These are phyloP conservation scores for Lasiodiplodia gonubiensis DNA, from an alignment of 2,329 filamentous ascomycete genomes.

Conservation along the genomic window DNA sequence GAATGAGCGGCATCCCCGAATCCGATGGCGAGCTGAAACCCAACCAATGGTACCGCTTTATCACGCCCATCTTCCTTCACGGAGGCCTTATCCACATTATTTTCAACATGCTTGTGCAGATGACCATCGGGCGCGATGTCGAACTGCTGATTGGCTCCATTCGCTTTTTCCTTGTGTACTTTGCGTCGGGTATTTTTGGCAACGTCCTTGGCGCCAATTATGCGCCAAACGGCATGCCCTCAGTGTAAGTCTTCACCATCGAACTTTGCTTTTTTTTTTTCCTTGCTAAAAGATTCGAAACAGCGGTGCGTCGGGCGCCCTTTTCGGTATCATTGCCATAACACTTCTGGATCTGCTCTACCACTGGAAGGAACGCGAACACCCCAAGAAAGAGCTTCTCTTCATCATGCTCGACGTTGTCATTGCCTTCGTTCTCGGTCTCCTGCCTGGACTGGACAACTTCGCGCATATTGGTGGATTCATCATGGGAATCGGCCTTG, in stretches of 20 bases:
- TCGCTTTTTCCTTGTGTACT: slow-evolving; percentile 87
- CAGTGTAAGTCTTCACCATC: slow-evolving; percentile 42
- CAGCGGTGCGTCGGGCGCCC: slow-evolving; percentile 81
- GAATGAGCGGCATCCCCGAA: slow-evolving; percentile 75
- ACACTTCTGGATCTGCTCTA: slow-evolving; percentile 89
- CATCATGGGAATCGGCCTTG: slow-evolving; percentile 85
- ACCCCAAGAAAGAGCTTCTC: slow-evolving; percentile 80
- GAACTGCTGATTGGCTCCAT: slow-evolving; percentile 87
- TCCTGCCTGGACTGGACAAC: slow-evolving; percentile 93
- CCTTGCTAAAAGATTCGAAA: not conserved
- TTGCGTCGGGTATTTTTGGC: slow-evolving; percentile 91
- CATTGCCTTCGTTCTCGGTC: slow-evolving; percentile 89
- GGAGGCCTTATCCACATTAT: slow-evolving; percentile 92
- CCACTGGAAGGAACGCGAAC: slow-evolving; percentile 81
- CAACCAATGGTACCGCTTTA: slow-evolving; percentile 97
- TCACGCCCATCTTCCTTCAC: slow-evolving; percentile 93
- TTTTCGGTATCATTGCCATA: slow-evolving; percentile 92
- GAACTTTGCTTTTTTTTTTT: no score
- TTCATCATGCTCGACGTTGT: slow-evolving; percentile 85
- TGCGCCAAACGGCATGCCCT: slow-evolving; percentile 78
- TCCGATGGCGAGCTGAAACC: slow-evolving; percentile 63
- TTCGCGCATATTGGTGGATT: slow-evolving; percentile 98
- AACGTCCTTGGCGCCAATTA: slow-evolving; percentile 96
- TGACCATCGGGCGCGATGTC: slow-evolving; percentile 91
- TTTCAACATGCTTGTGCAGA: slow-evolving; percentile 91